phyloP scores from a whole-genome alignment of 2,329 filamentous ascomycete genomes.

The Fusarium proliferatum region DNA sequence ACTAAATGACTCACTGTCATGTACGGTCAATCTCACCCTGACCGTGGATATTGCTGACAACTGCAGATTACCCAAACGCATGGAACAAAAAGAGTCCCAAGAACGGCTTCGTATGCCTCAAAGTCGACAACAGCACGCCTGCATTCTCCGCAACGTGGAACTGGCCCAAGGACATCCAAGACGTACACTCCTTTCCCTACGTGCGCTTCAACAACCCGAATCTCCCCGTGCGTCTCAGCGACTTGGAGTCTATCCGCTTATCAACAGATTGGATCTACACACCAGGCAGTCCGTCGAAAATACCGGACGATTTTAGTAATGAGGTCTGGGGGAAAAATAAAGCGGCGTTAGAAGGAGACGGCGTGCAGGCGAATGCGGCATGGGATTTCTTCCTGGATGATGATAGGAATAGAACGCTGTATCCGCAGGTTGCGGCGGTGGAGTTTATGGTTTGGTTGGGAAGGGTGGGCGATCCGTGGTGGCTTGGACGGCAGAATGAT shows the following conservation, averaged over 20 bases:
- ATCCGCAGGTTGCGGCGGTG: constrained; percentile 36
- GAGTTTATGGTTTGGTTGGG: constrained; percentile 45
- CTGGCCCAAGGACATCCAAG: constrained; percentile 38
- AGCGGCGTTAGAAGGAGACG: constrained; percentile 4
- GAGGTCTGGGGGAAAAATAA: constrained; percentile 33
- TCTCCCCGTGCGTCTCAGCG: constrained; percentile 37
- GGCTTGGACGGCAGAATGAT: constrained; percentile 36
- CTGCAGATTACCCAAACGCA: constrained; percentile 43
- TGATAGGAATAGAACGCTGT: constrained; percentile 36
- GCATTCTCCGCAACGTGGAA: constrained; percentile 40
- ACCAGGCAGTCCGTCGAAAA: constrained; percentile 4
- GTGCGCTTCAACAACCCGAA: constrained; percentile 37
- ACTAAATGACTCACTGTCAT: constrained; percentile 32
- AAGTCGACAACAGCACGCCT: constrained; percentile 41
- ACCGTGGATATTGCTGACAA: background rate
- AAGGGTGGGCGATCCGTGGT: constrained; percentile 42
- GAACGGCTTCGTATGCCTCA: constrained; percentile 40
- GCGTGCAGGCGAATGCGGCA: constrained; percentile 36
- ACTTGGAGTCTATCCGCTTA: constrained; percentile 33
- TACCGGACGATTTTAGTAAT: constrained; percentile 21
- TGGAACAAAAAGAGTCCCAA: constrained; percentile 42
- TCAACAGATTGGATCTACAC: constrained; percentile 43
- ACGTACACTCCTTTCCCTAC: constrained; percentile 44
- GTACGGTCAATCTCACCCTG: background rate
- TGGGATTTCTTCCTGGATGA: constrained; percentile 46